Evolutionary conservation across 176 grass and related monocot species (phyloP).

Genomic region (Pharus latifolius): DNA sequence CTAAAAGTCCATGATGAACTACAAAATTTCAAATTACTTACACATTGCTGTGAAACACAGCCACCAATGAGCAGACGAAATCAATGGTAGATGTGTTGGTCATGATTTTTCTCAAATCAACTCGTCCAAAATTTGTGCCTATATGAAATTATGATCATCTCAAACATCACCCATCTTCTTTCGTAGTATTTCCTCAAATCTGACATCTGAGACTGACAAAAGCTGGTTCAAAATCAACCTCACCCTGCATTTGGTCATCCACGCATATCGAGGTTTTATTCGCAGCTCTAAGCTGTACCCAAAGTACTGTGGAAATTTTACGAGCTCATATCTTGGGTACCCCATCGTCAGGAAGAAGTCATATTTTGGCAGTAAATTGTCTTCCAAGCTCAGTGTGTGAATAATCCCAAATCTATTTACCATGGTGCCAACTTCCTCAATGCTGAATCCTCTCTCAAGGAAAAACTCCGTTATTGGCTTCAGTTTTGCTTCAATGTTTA

Average conservation of each 20-base stretch:
- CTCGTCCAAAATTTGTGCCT: neutral
- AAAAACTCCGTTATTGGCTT: conserved; percentile 83
- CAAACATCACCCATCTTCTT: conserved; percentile 38
- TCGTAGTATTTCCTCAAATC: conserved; percentile 53
- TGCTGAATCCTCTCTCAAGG: conserved; percentile 43
- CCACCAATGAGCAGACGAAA: neutral
- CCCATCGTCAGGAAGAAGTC: conserved; percentile 73
- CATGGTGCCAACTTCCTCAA: conserved; percentile 69
- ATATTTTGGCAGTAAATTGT: conserved; percentile 82
- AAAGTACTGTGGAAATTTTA: conserved; percentile 97
- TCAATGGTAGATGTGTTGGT: neutral
- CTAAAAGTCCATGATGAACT: neutral
- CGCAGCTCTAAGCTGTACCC: conserved; percentile 61
- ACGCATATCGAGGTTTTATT: conserved; percentile 73
- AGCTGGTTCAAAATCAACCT: conserved; percentile 68
- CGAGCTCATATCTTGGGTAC: conserved; percentile 70
- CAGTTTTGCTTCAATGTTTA: conserved; percentile 74
- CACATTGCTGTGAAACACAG: neutral
- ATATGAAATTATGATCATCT: conserved; percentile 1
- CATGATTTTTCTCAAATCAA: neutral
- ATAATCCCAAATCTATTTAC: conserved; percentile 63
- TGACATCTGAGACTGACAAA: conserved; percentile 47
- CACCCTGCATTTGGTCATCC: conserved; percentile 46
- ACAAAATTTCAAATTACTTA: neutral
- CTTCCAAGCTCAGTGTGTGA: conserved; percentile 77